Conservation (phyloP, 768 basidiomycete species). For the Exidia glandulosa region DNA sequence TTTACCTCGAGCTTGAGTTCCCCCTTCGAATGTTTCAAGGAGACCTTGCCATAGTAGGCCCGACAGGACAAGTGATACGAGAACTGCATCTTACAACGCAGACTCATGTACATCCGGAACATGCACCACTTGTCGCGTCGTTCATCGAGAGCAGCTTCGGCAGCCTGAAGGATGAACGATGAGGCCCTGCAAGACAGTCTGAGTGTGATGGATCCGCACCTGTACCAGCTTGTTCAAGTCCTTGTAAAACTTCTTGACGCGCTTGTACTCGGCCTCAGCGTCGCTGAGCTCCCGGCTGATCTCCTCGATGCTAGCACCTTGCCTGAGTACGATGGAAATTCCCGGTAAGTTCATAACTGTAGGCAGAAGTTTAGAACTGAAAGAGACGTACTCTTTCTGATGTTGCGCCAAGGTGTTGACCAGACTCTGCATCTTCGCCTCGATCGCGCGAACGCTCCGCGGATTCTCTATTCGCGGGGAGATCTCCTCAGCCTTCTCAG, state of each 20-base stretch:
- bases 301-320: conserved; percentile 69
- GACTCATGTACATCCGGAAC: conserved; percentile 77
- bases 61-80: conserved; percentile 71
- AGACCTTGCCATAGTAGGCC: conserved; percentile 80
- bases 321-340: conserved; percentile 27
- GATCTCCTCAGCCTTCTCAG: conserved; percentile 47
- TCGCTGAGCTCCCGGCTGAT: conserved; percentile 62
- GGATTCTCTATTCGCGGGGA: conserved; percentile 50
- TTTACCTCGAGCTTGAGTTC: conserved; percentile 38
- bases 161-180: conserved; percentile 32
- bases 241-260: conserved; percentile 52
- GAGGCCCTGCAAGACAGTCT: no score
- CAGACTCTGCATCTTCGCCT: conserved; percentile 52
- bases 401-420: conserved; percentile 54
- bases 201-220: conserved; percentile 24
- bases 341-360: neutral
- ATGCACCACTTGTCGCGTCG: conserved; percentile 74
- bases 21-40: conserved; percentile 67
- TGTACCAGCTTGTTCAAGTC: conserved; percentile 56
- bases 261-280: conserved; percentile 46
- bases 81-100: conserved; percentile 78
- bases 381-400: conserved; percentile 41
- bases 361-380: neutral
- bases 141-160: conserved; percentile 50
- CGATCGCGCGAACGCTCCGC: conserved; percentile 40